These are phyloP conservation scores for Hippophae tibetana DNA, from an alignment of 306 rosid genomes.

Conservation along the genomic window DNA sequence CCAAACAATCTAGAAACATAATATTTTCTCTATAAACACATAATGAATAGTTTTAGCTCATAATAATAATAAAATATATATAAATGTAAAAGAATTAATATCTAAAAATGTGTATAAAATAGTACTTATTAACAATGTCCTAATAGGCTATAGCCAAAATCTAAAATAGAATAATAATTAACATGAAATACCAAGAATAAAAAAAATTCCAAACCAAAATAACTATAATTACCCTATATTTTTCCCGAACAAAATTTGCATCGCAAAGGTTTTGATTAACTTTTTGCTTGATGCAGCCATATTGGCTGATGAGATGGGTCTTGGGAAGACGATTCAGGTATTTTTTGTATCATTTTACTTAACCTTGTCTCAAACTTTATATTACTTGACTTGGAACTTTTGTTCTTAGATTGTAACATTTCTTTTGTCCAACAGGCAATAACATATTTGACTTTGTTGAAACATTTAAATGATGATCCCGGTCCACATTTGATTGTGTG, in stretches of 20 bases:
- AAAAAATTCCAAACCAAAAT: too few species aligned
- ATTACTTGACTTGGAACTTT: not conserved
- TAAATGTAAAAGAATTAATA: too few species aligned
- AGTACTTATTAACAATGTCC: too few species aligned
- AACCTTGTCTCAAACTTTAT: slow-evolving; percentile 3
- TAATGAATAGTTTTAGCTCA: too few species aligned
- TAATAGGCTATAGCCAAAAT: too few species aligned
- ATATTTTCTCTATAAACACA: too few species aligned
- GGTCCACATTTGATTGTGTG: slow-evolving; percentile 98
- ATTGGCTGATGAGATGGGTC: slow-evolving; percentile 98
- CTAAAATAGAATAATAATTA: too few species aligned
- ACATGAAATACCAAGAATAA: too few species aligned
- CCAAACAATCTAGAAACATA: too few species aligned
- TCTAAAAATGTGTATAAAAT: too few species aligned
- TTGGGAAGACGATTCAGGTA: slow-evolving; percentile 96
- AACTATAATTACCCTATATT: too few species aligned
- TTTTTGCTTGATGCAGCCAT: slow-evolving; percentile 54
- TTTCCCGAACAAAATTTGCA: not conserved
- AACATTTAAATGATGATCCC: slow-evolving; percentile 68
- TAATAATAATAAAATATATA: too few species aligned
- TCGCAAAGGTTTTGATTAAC: slow-evolving; percentile 10
- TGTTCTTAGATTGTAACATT: slow-evolving; percentile 8
- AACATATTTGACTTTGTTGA: slow-evolving; percentile 73
- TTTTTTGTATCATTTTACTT: slow-evolving; percentile 11
- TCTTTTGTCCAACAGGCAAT: slow-evolving; percentile 58